Evolutionary conservation across 139 green algal species (phyloP).

Genomic region (Klebsormidium nitens): DNA sequence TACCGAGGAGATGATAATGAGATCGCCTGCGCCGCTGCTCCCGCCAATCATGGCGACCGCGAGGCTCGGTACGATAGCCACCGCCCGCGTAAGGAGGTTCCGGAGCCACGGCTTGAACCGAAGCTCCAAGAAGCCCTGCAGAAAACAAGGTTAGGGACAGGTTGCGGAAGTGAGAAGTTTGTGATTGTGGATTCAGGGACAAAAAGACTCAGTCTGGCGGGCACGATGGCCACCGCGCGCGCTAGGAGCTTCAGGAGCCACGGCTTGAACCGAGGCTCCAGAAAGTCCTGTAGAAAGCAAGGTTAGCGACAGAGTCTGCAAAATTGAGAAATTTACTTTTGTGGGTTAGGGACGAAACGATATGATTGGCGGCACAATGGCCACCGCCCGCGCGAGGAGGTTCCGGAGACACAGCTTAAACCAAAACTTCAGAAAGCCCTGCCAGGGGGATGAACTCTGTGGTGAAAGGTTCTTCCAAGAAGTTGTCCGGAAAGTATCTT

Average conservation of each 20-base stretch:
- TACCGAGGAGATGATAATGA: conserved; percentile 49
- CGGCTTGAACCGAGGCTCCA: conserved; percentile 43
- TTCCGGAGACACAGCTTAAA: conserved; percentile 39
- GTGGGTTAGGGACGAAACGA: no score
- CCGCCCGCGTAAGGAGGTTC: conserved; percentile 43
- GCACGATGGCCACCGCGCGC: conserved; percentile 44
- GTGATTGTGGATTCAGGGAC: no score
- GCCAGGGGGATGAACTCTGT: conserved; percentile 25
- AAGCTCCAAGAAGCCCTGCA: conserved; percentile 52
- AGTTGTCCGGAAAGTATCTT: no score
- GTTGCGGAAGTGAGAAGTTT: no score
- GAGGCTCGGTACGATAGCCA: conserved; percentile 46
- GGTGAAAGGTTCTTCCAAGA: no score
- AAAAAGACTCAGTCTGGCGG: no score
- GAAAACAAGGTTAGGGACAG: neutral
- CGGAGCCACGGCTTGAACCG: conserved; percentile 39
- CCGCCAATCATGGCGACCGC: conserved; percentile 40
- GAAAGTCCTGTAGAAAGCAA: conserved; percentile 48
- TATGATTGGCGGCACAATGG: conserved; percentile 51
- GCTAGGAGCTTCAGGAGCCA: conserved; percentile 44
- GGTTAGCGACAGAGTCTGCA: no score
- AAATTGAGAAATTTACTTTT: no score
- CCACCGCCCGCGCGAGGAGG: conserved; percentile 44
- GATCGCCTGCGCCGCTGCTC: conserved; percentile 21
- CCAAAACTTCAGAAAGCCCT: conserved; percentile 50